Percentiles rank a stretch among this genome's conserved stretches.
phyloP scores from a whole-genome alignment of 2,329 filamentous ascomycete species.

The Triangularia verruculosa region DNA sequence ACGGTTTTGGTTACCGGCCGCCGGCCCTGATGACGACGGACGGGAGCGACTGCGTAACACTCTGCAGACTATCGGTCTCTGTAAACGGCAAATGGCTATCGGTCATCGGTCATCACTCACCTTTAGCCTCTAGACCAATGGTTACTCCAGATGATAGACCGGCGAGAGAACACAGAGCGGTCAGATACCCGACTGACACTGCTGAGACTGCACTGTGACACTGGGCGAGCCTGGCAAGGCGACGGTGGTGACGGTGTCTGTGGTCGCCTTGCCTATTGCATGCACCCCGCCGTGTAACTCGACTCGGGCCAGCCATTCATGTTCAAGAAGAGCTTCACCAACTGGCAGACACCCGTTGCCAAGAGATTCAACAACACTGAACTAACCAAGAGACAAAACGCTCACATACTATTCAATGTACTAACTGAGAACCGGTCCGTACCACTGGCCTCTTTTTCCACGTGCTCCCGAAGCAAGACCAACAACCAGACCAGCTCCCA shows the following conservation, averaged over 20 bases:
- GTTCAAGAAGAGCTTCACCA: not conserved
- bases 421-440: not conserved
- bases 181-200: not conserved
- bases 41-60: not conserved
- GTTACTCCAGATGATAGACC: not conserved
- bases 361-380: not conserved
- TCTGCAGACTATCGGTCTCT: not conserved
- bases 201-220: not conserved
- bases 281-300: not conserved
- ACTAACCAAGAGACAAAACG: not conserved
- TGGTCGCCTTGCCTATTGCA: not conserved
- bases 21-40: not conserved
- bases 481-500: no score
- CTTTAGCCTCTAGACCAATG: not conserved
- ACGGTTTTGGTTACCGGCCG: not conserved
- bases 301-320: not conserved
- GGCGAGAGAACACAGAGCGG: not conserved
- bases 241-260: not conserved
- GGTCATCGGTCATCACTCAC: not conserved
- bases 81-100: not conserved
- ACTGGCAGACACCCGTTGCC: not conserved
- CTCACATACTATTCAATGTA: not conserved
- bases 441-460: not conserved
- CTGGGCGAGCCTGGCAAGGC: slow-evolving; percentile 1
- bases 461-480: not conserved